A percentile compares a stretch with the other conserved stretches of the same genome.
phyloP scores from a whole-genome alignment of 2,329 filamentous ascomycete species.

The Hirsutella thompsonii region DNA sequence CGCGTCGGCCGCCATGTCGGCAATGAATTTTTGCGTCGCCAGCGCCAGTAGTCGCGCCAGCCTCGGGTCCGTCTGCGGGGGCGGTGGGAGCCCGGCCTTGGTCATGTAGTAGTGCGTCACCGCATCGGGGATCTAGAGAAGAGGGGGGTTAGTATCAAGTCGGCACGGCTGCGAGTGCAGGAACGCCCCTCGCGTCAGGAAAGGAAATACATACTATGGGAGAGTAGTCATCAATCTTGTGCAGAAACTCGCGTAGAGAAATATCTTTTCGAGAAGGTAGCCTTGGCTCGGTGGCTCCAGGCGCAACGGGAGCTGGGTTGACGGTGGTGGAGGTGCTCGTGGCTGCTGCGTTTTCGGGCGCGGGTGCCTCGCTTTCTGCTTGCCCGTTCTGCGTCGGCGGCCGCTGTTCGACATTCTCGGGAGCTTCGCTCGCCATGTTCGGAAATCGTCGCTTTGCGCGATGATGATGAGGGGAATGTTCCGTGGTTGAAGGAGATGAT shows the following conservation, averaged over 20 bases:
- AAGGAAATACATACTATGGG: constrained; percentile 62
- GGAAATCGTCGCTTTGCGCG: background rate
- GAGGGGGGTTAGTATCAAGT: background rate
- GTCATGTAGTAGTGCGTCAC: constrained; percentile 98
- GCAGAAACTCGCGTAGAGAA: constrained; percentile 80
- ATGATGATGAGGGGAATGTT: background rate
- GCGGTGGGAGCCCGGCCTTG: constrained; percentile 83
- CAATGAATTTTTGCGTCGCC: constrained; percentile 98
- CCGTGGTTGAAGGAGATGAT: background rate
- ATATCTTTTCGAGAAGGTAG: constrained; percentile 79
- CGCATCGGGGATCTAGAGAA: constrained; percentile 82
- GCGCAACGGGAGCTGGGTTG: constrained; percentile 33
- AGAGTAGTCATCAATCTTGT: constrained; percentile 96
- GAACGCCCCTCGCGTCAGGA: background rate
- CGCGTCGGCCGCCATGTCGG: constrained; percentile 91
- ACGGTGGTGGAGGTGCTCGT: constrained; percentile 5
- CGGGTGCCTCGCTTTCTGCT: too few relatives aligned
- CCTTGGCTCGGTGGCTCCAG: constrained; percentile 43
- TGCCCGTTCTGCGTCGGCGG: constrained; percentile 15
- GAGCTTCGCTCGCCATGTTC: constrained; percentile 22
- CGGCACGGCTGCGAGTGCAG: background rate
- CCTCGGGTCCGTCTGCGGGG: constrained; percentile 78
- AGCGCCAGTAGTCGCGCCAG: constrained; percentile 88
- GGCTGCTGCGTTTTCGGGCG: constrained; percentile 7
- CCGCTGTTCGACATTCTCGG: constrained; percentile 18